Base-by-base conservation (phyloP, 495 filamentous ascomycete genomes). In the Tetracladium setigerum region DNA sequence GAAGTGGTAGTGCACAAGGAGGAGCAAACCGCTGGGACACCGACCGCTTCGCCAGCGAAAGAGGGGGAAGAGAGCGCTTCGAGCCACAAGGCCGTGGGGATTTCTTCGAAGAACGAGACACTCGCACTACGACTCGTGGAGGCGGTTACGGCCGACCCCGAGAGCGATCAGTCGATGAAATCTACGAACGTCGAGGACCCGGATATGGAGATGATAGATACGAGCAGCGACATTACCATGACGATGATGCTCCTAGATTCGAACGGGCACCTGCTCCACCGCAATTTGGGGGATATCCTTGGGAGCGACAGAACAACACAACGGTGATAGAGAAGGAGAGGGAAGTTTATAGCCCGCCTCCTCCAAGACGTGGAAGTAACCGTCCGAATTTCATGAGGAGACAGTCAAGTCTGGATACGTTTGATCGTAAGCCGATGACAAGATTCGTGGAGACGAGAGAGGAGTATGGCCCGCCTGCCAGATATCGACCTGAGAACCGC, bases 391-490 rank as follows among this genome's bases (percentile, higher is more conserved):
- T 83, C 30, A 53, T 83, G 48, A 72, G 83, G 46, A 70, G 83
- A 10, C 82, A 84, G 55, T 84, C 79, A 14, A 83, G 79, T 41
- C 65, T 85, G 24, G 83, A 86, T 61, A 85, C 83, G 0, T 87
- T 83, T 55, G 83, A 87, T 65, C 77, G 83, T 24, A 72, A 77
- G 47, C 79, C 82, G 16, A 70, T 81, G 67, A 48, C 55, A 4
- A 49, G 54, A 52, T 58, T 41, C 50, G 53, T 65, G 24, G 69
- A 75, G 38, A 22, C n/a, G 17, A 61, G 63, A 15, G 72, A 79
- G 3, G 68, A 79, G 32, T 68, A 68, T 47, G 64, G 56, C 6
- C 67, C 69, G 5, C 66, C 67, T 5, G 57, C 61, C 7, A 62
- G 59, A 38, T 71, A 76, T 1, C 57, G 68, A 1, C 72, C 79